phyloP scores from a whole-genome alignment of 768 basidiomycete genomes.

The Pholiota conissans region DNA sequence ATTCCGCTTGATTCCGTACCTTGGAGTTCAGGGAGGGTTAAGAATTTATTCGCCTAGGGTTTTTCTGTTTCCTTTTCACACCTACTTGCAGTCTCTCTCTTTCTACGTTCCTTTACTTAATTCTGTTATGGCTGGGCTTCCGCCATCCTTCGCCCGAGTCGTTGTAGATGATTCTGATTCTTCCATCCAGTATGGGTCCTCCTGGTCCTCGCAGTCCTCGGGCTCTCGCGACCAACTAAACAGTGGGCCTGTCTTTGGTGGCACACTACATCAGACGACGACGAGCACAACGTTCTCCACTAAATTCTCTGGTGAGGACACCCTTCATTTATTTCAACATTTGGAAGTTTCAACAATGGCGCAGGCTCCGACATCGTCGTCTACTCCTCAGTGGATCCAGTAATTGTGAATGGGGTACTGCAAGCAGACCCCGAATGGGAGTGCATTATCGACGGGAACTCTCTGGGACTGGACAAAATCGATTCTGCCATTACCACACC shows the following conservation, averaged over 20 bases:
- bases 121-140: background rate
- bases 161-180: background rate
- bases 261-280: background rate
- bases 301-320: background rate
- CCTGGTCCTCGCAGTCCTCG: background rate
- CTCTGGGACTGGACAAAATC: background rate
- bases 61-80: background rate
- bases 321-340: background rate
- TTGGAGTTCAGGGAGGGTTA: background rate
- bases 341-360: background rate
- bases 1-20: background rate
- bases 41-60: background rate
- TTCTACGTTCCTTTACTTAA: background rate
- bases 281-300: background rate
- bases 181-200: background rate
- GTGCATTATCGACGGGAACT: background rate
- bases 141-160: background rate
- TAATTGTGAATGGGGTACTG: background rate
- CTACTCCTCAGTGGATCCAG: background rate
- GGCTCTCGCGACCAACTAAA: background rate
- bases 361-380: background rate
- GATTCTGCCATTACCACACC: background rate
- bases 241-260: conserved; percentile 1
- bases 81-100: background rate
- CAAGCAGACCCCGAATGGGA: conserved; percentile 2